phyloP scores from a whole-genome alignment of 108 stramenopile genomes.

The Skeletonema menzelii region DNA sequence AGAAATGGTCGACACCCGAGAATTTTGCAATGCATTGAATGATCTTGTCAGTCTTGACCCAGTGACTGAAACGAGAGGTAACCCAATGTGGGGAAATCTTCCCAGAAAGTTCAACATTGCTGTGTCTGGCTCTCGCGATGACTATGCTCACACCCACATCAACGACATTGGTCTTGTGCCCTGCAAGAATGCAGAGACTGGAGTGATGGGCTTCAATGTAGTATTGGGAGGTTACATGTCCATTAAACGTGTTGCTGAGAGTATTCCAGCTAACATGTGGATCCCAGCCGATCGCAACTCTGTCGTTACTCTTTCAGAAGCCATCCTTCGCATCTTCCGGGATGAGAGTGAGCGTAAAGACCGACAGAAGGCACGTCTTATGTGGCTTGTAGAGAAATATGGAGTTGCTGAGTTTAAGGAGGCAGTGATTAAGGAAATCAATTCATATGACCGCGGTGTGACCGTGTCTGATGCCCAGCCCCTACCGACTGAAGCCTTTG shows the following conservation, averaged over 20 bases:
- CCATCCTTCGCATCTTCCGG: constrained; percentile 86
- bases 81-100: constrained; percentile 86
- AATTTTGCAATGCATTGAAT: constrained; percentile 79
- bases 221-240: constrained; percentile 95
- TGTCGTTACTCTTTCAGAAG: constrained; percentile 80
- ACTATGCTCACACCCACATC: constrained; percentile 94
- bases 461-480: constrained; percentile 65
- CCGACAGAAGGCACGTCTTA: constrained; percentile 88
- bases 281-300: constrained; percentile 78
- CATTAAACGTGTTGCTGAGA: constrained; percentile 88
- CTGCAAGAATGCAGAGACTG: constrained; percentile 68
- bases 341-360: constrained; percentile 88
- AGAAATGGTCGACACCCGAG: constrained; percentile 90
- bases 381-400: constrained; percentile 93
- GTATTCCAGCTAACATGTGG: constrained; percentile 83
- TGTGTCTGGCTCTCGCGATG: constrained; percentile 87
- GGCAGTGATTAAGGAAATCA: constrained; percentile 68
- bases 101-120: constrained; percentile 96
- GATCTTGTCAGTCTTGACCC: constrained; percentile 83
- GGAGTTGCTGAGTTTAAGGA: constrained; percentile 83
- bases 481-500: constrained; percentile 52
- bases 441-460: constrained; percentile 72
- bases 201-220: constrained; percentile 93
- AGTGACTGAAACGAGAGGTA: constrained; percentile 76
- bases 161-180: constrained; percentile 92